phyloP scores from a whole-genome alignment of 768 basidiomycete species.

The Russula emetica region DNA sequence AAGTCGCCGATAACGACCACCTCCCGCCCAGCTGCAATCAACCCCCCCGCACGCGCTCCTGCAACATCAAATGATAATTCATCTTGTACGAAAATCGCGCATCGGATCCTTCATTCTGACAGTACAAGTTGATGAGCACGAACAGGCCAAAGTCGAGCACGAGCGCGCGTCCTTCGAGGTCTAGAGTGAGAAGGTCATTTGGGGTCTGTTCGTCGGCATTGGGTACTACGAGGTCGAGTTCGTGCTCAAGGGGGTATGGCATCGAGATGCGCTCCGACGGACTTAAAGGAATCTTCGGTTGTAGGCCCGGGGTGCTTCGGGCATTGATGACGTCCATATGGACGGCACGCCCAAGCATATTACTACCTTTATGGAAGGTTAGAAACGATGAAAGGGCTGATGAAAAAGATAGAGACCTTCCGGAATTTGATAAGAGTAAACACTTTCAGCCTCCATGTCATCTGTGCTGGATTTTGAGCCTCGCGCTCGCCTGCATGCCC shows the following conservation, averaged over 20 bases:
- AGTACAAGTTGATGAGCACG: constrained; percentile 95
- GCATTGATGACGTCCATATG: no score
- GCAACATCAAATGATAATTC: constrained; percentile 77
- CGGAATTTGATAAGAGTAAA: no score
- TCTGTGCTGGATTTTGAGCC: no score
- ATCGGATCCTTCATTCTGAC: constrained; percentile 86
- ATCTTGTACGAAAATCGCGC: constrained; percentile 84
- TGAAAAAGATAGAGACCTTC: no score
- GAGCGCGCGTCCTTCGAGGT: constrained; percentile 84
- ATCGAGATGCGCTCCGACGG: constrained; percentile 59
- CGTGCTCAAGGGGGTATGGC: constrained; percentile 51
- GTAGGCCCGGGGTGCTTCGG: no score
- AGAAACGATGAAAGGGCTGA: no score
- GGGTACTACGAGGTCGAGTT: no score
- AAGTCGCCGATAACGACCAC: constrained; percentile 91
- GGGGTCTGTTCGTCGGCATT: constrained; percentile 41
- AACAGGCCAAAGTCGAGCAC: constrained; percentile 90
- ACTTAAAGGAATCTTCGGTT: constrained; percentile 59
- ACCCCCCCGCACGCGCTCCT: constrained; percentile 66
- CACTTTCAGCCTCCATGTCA: no score
- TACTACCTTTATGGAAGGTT: no score
- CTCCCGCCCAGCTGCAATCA: constrained; percentile 68
- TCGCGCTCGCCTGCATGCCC: no score
- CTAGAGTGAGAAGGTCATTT: constrained; percentile 47
- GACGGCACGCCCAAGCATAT: no score